Base-by-base conservation (phyloP, 495 filamentous ascomycete species). In the Daldinia loculata region DNA sequence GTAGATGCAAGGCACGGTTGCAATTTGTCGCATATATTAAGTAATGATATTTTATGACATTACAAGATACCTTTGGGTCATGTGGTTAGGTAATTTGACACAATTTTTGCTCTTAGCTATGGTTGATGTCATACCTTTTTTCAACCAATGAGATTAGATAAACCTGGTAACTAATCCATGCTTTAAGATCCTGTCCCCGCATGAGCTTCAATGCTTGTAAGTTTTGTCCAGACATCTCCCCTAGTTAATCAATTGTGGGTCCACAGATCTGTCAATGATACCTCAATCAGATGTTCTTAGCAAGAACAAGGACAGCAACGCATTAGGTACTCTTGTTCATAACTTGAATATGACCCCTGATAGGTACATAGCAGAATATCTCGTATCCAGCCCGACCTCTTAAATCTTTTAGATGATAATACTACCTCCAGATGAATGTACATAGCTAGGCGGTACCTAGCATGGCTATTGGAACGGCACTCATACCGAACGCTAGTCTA, bases 1-100 rank as follows among this genome's bases (percentile, higher is more conserved):
- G 6, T 19, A 48, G 43, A 48, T 69, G 66, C 60, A 60, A 60
- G 66, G 66, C 60, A 58, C 24, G 66, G 61, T 69, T 43, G 39
- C 19, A 56, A 58, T n/a, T n/a, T n/a, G n/a, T n/a, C n/a, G n/a
- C n/a, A n/a, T n/a, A n/a, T n/a, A n/a, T n/a, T n/a, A n/a, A n/a
- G n/a, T n/a, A n/a, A n/a, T n/a, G n/a, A n/a, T n/a, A n/a, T n/a
- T n/a, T n/a, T n/a, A n/a, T n/a, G n/a, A n/a, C n/a, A n/a, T n/a
- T n/a, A n/a, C n/a, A n/a, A n/a, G n/a, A n/a, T n/a, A n/a, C n/a
- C n/a, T n/a, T n/a, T n/a, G n/a, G n/a, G n/a, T n/a, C n/a, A n/a
- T n/a, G n/a, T n/a, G n/a, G n/a, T n/a, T n/a, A n/a, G n/a, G n/a
- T n/a, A n/a, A n/a, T n/a, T n/a, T n/a, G n/a, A n/a, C n/a, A n/a